Conservation (phyloP, 2,329 filamentous ascomycete species). For the Bipolaris cookei region DNA sequence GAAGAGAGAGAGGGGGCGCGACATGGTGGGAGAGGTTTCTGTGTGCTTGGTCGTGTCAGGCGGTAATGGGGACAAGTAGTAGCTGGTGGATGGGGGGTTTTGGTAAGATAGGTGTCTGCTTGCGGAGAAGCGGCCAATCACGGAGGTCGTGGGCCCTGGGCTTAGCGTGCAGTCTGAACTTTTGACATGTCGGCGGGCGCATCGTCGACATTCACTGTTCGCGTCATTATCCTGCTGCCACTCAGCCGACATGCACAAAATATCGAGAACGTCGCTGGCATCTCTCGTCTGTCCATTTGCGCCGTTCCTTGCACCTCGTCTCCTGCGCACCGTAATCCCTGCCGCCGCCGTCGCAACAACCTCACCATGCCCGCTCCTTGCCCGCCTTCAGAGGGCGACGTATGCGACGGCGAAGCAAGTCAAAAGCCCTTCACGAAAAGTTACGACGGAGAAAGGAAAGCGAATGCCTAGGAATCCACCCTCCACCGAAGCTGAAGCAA, state of each 20-base stretch:
- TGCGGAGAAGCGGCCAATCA: slow-evolving; percentile 39
- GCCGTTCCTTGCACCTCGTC: slow-evolving; percentile 45
- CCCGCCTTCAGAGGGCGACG: slow-evolving; percentile 11
- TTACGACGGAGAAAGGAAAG: neutral
- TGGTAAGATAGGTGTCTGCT: slow-evolving; percentile 43
- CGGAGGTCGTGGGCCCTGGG: slow-evolving; percentile 20
- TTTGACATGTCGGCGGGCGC: slow-evolving; percentile 10
- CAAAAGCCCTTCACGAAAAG: slow-evolving; percentile 5
- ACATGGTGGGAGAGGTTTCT: slow-evolving; percentile 47
- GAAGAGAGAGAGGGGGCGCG: slow-evolving; percentile 62
- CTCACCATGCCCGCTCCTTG: slow-evolving; percentile 11
- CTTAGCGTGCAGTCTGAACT: slow-evolving; percentile 22
- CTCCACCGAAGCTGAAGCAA: neutral
- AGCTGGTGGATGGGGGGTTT: slow-evolving; percentile 25
- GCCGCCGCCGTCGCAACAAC: slow-evolving; percentile 10
- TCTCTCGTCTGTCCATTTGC: slow-evolving; percentile 43
- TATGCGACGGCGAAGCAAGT: slow-evolving; percentile 24
- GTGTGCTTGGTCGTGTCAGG: neutral
- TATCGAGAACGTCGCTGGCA: slow-evolving; percentile 37
- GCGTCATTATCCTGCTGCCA: neutral
- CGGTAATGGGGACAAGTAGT: slow-evolving; percentile 15
- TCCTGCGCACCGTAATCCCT: slow-evolving; percentile 29
- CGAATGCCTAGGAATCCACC: neutral
- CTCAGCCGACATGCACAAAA: slow-evolving; percentile 26
- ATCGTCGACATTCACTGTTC: neutral